phyloP scores from a whole-genome alignment of 2,329 filamentous ascomycete species.

The Claviceps fusiformis region DNA sequence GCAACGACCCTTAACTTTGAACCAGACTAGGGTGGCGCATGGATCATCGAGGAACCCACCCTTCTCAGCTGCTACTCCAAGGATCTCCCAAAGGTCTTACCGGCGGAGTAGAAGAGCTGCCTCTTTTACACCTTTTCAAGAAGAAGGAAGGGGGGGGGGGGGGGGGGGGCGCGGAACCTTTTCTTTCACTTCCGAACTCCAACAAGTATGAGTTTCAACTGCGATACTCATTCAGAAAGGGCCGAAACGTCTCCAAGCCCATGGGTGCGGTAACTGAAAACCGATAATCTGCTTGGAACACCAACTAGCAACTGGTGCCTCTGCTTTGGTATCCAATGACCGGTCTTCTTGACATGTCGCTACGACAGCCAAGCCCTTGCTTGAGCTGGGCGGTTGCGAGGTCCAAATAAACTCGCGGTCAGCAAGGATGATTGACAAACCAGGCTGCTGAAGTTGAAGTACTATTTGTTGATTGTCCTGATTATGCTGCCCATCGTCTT shows the following conservation, averaged over 20 bases:
- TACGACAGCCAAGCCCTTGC: background rate
- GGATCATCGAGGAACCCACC: background rate
- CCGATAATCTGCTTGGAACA: too few species aligned
- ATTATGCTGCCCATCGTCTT: background rate
- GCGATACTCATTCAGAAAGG: background rate
- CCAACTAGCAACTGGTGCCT: too few species aligned
- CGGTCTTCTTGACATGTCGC: too few species aligned
- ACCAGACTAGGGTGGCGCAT: slow-evolving; percentile 3
- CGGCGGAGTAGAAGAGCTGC: background rate
- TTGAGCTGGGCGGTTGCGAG: background rate
- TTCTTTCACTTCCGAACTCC: too few species aligned
- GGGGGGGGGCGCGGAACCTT: too few species aligned
- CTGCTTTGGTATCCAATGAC: too few species aligned
- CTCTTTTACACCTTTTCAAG: background rate
- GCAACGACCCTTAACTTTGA: slow-evolving; percentile 10
- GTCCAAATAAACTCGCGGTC: too few species aligned
- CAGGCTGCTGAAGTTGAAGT: background rate
- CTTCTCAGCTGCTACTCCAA: background rate
- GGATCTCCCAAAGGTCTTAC: background rate
- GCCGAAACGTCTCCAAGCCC: too few species aligned
- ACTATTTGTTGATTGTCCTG: background rate
- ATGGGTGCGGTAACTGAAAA: too few species aligned
- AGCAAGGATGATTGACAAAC: too few species aligned
- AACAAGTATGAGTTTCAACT: background rate
- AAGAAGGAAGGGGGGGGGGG: too few species aligned